Evolutionary conservation across 2,329 filamentous ascomycete genomes (phyloP).

Genomic region (Myrmaecium sp.): DNA sequence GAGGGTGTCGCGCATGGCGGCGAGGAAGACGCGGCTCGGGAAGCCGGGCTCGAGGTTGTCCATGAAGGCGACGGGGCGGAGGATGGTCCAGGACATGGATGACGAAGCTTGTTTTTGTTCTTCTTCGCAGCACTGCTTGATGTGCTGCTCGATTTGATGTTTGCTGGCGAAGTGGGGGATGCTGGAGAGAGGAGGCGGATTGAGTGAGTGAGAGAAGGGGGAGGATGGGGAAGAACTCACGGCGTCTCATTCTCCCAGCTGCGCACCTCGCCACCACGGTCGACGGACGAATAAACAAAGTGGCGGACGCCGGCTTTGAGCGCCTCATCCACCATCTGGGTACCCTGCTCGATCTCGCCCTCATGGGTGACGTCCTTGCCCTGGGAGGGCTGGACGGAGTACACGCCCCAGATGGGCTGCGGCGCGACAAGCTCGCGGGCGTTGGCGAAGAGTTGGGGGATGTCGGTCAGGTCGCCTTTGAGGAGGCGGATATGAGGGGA

Average conservation of each 20-base stretch:
- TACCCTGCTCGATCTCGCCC: constrained; percentile 38
- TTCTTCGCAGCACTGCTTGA: too few species aligned
- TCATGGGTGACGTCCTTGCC: constrained; percentile 26
- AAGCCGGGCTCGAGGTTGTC: constrained; percentile 37
- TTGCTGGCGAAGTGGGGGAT: constrained; percentile 48
- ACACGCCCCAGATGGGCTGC: constrained; percentile 40
- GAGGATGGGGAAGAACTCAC: too few species aligned
- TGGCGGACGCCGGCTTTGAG: constrained; percentile 37
- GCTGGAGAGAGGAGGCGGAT: too few species aligned
- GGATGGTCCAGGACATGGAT: constrained; percentile 47
- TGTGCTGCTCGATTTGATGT: constrained; percentile 43
- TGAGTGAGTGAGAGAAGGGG: too few species aligned
- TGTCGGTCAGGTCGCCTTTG: constrained; percentile 39
- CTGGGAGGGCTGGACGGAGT: constrained; percentile 39
- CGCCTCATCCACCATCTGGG: constrained; percentile 39
- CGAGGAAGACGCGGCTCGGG: constrained; percentile 30
- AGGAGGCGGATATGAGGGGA: constrained; percentile 36
- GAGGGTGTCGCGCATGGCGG: constrained; percentile 25
- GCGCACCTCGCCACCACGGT: constrained; percentile 40
- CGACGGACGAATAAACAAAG: constrained; percentile 48
- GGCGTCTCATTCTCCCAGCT: constrained; percentile 29
- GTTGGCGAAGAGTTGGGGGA: constrained; percentile 31
- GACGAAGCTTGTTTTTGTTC: too few species aligned
- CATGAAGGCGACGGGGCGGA: constrained; percentile 47
- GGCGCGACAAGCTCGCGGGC: constrained; percentile 18